phyloP scores from a whole-genome alignment of 208 protist species.

The Phytomonas francai region DNA sequence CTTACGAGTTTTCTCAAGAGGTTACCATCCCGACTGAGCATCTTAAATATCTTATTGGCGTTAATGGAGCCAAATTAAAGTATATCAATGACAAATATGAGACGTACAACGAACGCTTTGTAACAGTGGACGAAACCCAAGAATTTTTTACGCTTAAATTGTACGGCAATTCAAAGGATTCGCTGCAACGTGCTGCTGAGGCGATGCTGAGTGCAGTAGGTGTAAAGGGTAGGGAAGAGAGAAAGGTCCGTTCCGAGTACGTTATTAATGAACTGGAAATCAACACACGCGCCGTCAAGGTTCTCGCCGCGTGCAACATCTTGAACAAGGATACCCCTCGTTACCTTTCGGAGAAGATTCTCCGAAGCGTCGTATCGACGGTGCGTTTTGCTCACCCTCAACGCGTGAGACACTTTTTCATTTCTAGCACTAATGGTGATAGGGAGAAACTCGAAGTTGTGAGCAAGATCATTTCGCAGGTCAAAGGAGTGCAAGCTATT shows the following conservation, averaged over 20 bases:
- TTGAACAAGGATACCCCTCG: constrained; percentile 62
- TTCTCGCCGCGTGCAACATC: constrained; percentile 73
- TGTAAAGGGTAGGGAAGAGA: constrained; percentile 56
- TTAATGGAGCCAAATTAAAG: constrained; percentile 44
- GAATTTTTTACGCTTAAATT: constrained; percentile 60
- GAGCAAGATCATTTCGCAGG: constrained; percentile 74
- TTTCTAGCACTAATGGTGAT: constrained; percentile 45
- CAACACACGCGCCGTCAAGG: constrained; percentile 54
- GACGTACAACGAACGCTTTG: constrained; percentile 70
- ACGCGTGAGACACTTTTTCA: constrained; percentile 74
- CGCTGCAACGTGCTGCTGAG: constrained; percentile 50
- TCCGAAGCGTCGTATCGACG: constrained; percentile 65
- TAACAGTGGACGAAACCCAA: constrained; percentile 37
- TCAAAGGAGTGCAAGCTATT: constrained; percentile 84
- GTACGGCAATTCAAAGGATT: constrained; percentile 49
- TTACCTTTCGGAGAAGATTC: constrained; percentile 58
- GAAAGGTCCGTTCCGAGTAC: constrained; percentile 76
- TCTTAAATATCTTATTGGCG: constrained; percentile 69
- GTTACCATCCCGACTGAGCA: constrained; percentile 62
- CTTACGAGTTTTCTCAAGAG: constrained; percentile 33
- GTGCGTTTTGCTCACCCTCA: constrained; percentile 80
- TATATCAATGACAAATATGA: constrained; percentile 59
- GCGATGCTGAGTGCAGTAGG: constrained; percentile 46
- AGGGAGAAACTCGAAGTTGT: constrained; percentile 79
- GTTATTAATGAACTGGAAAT: constrained; percentile 73